Conservation (phyloP, 75 land plant species). For the Sequoia sempervirens region DNA sequence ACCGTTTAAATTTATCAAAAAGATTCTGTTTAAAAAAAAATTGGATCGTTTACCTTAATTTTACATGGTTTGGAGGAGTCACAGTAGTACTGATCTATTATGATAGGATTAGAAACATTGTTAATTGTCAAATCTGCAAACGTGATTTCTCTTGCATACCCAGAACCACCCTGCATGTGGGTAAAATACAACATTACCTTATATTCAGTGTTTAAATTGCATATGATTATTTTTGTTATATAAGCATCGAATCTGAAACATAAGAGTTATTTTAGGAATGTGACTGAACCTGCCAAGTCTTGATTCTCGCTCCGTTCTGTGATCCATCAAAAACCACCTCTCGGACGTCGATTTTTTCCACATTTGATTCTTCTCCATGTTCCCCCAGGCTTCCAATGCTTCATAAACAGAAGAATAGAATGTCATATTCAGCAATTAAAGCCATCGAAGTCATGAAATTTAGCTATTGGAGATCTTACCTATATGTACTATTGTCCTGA, state of each 20-base stretch:
- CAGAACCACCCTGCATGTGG: slow-evolving; percentile 4
- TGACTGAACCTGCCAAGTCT: slow-evolving; percentile 47
- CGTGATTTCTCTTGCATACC: slow-evolving; percentile 27
- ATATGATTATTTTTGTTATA: too few relatives aligned
- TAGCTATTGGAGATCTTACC: too few relatives aligned
- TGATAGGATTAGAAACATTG: slow-evolving; percentile 41
- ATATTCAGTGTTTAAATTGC: too few relatives aligned
- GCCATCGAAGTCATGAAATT: background rate
- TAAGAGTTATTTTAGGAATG: too few relatives aligned
- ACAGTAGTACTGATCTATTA: slow-evolving; percentile 67
- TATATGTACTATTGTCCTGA: too few relatives aligned
- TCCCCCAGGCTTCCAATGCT: slow-evolving; percentile 61
- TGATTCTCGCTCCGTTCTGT: slow-evolving; percentile 52
- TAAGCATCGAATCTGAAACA: too few relatives aligned
- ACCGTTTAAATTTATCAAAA: too few relatives aligned
- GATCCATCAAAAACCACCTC: slow-evolving; percentile 19
- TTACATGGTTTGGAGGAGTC: slow-evolving; percentile 28
- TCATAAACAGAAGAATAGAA: background rate
- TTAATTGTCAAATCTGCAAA: slow-evolving; percentile 48
- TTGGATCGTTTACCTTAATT: slow-evolving; percentile 9
- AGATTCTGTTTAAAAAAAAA: too few relatives aligned
- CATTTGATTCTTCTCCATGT: slow-evolving; percentile 11
- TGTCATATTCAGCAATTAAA: background rate
- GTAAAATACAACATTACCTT: too few relatives aligned
- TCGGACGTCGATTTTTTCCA: slow-evolving; percentile 26